Evolutionary conservation across 495 filamentous ascomycete genomes (phyloP), one percentile per base, ranked within the genome.

Genomic region (Glarea lozoyensis): DNA sequence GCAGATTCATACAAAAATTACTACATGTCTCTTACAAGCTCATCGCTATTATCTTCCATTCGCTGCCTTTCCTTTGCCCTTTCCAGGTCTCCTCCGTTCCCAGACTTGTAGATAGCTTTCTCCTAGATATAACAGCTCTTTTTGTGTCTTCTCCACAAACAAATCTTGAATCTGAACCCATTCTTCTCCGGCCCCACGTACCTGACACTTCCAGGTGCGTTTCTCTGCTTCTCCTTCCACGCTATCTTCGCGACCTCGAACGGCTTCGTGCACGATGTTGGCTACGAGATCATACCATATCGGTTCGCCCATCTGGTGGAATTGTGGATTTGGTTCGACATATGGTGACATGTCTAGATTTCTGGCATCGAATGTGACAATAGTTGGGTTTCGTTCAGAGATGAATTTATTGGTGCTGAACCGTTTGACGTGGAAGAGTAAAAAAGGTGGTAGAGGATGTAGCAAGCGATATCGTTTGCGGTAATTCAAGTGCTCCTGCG

Each of bases 391-490:
- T 24, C 92, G 83, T 63, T 99, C 93, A 2, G 79, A 69, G 21
- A 97, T 86, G 60, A 97, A 97, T 49, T 94, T 90, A 69, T 99
- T 99, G 45, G 81, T 76, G 54, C 78, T 84, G 75, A 99, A 99
- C 30, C 92, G 85, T 63, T 97, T 97, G 69, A 99, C 81, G 64
- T 97, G 89, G 67, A 98, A 90, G 25, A 93, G 69, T 13, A 98
- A 74, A 54, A 82, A 97, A 1, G 89, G 93, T 0, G 92, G 92
- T 0, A 97, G 72, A 1, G 93, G 93, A 57, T 94, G 92, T 33
- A 95, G 69, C 2, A 99, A 73, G 6, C 93, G 81, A 62, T 96
- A 95, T 30, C 92, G 78, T 49, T 84, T 81, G 37, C 92, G 80
- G 43, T 86, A 81, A 43, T 85, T 80, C 41, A 89, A 70, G 50